These are phyloP conservation scores for Ilex asprella DNA, from an alignment of 257 asterid genomes.

Conservation along the genomic window DNA sequence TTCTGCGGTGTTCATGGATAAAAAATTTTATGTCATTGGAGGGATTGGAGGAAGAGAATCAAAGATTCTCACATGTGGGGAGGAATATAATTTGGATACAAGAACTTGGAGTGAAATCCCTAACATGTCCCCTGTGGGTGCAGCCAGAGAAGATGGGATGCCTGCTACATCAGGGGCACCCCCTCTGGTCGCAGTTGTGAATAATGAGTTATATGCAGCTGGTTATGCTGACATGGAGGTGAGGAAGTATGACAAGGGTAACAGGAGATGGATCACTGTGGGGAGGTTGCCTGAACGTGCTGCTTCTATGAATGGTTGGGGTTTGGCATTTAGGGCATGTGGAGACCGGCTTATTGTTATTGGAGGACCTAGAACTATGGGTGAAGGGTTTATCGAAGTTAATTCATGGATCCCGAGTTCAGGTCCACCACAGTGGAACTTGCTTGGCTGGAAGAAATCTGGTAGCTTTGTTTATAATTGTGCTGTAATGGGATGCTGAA, in stretches of 20 bases:
- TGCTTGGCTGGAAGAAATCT: conserved; percentile 73
- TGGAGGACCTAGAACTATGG: conserved; percentile 60
- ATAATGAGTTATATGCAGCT: conserved; percentile 74
- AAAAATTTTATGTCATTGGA: conserved; percentile 67
- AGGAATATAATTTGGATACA: conserved; percentile 40
- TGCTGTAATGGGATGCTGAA: conserved; percentile 98
- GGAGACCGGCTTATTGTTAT: conserved; percentile 56
- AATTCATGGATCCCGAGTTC: conserved; percentile 48
- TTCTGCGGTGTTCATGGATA: conserved; percentile 73
- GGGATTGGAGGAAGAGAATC: conserved; percentile 53
- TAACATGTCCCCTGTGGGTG: conserved; percentile 70
- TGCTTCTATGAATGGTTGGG: conserved; percentile 70
- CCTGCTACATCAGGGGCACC: conserved; percentile 80
- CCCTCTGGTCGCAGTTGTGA: conserved; percentile 78
- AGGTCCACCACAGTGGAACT: conserved; percentile 45
- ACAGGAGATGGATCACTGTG: conserved; percentile 39
- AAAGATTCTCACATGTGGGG: conserved; percentile 41
- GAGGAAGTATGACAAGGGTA: conserved; percentile 48
- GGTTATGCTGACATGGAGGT: conserved; percentile 80
- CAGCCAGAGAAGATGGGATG: conserved; percentile 43
- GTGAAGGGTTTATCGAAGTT: conserved; percentile 45
- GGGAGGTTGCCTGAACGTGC: conserved; percentile 78
- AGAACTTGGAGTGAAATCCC: conserved; percentile 73
- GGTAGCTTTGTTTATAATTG: conserved; percentile 93
- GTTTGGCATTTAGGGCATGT: conserved; percentile 48